phyloP scores from a whole-genome alignment of 768 basidiomycete species.

The Leucocoprinus sp. region DNA sequence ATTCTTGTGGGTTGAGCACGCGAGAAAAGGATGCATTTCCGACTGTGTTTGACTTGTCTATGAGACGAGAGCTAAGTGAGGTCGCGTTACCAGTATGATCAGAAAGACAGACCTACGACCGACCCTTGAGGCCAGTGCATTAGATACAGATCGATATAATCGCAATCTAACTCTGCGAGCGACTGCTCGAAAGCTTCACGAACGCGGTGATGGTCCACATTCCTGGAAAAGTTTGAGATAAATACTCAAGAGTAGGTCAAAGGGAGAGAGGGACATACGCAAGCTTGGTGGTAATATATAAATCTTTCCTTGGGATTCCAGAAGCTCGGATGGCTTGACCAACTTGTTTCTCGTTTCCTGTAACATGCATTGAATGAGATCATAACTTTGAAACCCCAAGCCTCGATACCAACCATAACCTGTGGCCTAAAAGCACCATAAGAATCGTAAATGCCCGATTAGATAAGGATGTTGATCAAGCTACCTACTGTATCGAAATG shows the following conservation, averaged over 20 bases:
- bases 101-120: constrained; percentile 1
- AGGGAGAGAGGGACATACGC: constrained; percentile 17
- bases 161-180: constrained; percentile 27
- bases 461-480: not conserved
- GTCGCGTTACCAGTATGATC: too few species aligned
- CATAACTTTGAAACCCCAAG: too few species aligned
- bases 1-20: constrained; percentile 15
- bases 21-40: constrained; percentile 3
- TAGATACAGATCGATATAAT: constrained; percentile 34
- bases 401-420: constrained; percentile 18
- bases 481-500: constrained; percentile 34
- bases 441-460: not conserved
- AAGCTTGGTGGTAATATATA: constrained; percentile 47
- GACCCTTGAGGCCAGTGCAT: constrained; percentile 20
- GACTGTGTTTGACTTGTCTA: not conserved
- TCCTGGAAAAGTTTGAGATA: constrained; percentile 6
- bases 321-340: constrained; percentile 38
- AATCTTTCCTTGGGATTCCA: constrained; percentile 33
- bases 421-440: constrained; percentile 17
- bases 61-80: not conserved
- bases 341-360: constrained; percentile 38
- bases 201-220: constrained; percentile 24
- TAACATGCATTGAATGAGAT: too few species aligned
- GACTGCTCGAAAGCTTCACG: constrained; percentile 29
- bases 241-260: not conserved